Evolutionary conservation across 192 early-diverging fungal genomes (phyloP), one percentile per base, ranked within the genome.

Genomic region (Dimargaris cristalligena): DNA sequence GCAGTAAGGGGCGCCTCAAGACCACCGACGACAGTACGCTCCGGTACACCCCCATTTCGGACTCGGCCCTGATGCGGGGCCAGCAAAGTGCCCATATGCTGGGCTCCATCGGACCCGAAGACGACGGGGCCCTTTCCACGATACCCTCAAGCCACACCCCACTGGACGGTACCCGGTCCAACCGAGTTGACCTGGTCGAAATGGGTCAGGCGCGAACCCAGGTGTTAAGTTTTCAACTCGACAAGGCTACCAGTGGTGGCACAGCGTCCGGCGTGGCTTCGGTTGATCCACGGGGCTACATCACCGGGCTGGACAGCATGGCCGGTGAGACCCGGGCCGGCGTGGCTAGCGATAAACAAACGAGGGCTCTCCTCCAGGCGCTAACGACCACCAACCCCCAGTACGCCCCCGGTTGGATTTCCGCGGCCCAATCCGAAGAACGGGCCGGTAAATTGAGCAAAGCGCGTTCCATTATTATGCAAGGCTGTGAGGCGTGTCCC

Each of bases 321-420:
- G 81, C 81, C 0, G 77, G 88, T 29, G 88, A 86, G 59, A 85
- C 74, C 45, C 85, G 82, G 11, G 82, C 91, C 8, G 66, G 66
- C 26, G 80, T 83, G 47, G 77, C 74, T 55, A 93, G 97, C 69
- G 80, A 94, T 50, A 90, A 91, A 63, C 86, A 91, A 46, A 93
- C 94, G 0, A 79, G 96, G 4, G 73, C 82, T 44, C 74, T 99
- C 33, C 75, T 97, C 11, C 80, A 80, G 44, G 95, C 93, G 0
- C 89, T 99, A 34, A 95, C 85, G 31, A 79, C 78, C 13, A 87
- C 96, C 2, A 97, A 95, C 69, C 93, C 93, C 11, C 91, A 92
- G 62, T 88, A 96, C 59, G 93, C 91, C 4, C 87, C 94, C 22
- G 96, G 92, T 44, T 99, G 96, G 96, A 95, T 97, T 62, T 92